Conservation (phyloP, 176 grass and related monocot genomes). For the Lolium multiflorum region DNA sequence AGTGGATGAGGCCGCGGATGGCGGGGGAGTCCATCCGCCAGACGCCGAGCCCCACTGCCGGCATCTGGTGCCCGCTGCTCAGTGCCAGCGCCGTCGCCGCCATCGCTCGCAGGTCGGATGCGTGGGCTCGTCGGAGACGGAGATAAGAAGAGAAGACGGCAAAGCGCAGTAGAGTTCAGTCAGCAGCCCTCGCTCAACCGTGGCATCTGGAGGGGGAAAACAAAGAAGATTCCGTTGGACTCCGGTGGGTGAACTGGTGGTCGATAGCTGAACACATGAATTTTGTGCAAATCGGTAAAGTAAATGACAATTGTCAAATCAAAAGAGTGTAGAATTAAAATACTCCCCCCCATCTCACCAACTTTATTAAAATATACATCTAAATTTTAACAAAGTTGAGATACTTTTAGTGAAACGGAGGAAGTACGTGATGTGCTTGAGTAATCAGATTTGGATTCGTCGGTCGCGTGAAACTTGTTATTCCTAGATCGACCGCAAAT, state of each 20-base stretch:
- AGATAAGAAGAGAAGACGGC: background rate
- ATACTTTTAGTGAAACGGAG: no score
- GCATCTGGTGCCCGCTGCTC: conserved; percentile 78
- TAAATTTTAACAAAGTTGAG: no score
- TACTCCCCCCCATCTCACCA: no score
- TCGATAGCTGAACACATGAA: background rate
- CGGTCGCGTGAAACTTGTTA: no score
- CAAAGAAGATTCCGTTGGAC: background rate
- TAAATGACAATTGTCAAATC: no score
- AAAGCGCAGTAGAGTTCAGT: background rate
- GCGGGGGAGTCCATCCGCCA: conserved; percentile 84
- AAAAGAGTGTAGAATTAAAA: no score
- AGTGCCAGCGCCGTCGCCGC: conserved; percentile 59
- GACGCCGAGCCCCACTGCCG: conserved; percentile 84
- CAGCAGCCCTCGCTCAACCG: background rate
- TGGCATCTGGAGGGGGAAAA: background rate
- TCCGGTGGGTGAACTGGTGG: background rate
- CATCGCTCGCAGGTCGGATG: background rate
- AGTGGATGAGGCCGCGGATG: conserved; percentile 79
- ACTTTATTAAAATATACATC: no score
- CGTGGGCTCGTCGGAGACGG: background rate
- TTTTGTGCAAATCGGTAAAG: background rate
- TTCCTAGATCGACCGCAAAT: no score
- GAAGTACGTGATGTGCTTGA: no score
- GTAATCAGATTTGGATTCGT: no score